Conservation (phyloP, 2,329 filamentous ascomycete genomes). For the Botrytis deweyae region DNA sequence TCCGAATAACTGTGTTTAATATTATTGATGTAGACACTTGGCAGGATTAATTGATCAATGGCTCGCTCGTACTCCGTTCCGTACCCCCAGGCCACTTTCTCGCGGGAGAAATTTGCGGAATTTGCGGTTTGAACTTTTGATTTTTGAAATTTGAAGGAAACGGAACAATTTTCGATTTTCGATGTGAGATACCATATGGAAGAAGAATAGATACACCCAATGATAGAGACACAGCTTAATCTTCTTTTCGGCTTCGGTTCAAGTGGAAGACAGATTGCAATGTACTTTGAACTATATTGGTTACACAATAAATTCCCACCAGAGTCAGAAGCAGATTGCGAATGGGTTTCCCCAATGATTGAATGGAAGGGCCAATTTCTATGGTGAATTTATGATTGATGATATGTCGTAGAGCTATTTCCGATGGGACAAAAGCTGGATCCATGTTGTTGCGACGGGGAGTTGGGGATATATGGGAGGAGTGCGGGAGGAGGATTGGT, state of each 20-base stretch:
- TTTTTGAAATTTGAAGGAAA: not conserved
- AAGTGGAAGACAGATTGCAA: slow-evolving; percentile 38
- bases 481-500: not conserved
- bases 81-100: not conserved
- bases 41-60: not conserved
- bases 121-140: not conserved
- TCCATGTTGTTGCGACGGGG: slow-evolving; percentile 35
- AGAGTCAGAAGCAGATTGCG: slow-evolving; percentile 50
- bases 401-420: slow-evolving; percentile 47
- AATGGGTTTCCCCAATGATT: slow-evolving; percentile 50
- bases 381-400: slow-evolving; percentile 51
- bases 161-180: not conserved
- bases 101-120: not conserved
- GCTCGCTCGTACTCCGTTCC: not conserved
- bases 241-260: not conserved
- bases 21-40: slow-evolving; percentile 12
- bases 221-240: not conserved
- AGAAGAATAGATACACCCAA: not conserved
- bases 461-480: not conserved
- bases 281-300: slow-evolving; percentile 43
- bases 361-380: slow-evolving; percentile 50
- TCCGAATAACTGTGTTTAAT: not conserved
- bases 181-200: not conserved
- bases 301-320: slow-evolving; percentile 42
- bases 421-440: slow-evolving; percentile 43